Conservation (phyloP, 179 eudicot genomes). For the Silene coronaria region DNA sequence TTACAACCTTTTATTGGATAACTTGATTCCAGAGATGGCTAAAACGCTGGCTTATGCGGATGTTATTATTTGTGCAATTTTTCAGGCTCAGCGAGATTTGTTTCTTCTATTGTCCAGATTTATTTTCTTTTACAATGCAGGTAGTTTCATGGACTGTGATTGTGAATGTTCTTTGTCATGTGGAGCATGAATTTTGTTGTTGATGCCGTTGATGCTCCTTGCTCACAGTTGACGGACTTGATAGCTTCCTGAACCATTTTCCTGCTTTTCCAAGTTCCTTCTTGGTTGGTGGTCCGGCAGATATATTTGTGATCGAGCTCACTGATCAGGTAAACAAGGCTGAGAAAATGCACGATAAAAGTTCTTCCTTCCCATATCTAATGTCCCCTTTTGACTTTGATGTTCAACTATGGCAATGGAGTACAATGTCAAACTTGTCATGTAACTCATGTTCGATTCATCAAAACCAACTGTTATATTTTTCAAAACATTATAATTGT, state of each 20-base stretch:
- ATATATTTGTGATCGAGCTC: conserved; percentile 70
- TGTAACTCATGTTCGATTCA: neutral
- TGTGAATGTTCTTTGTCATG: conserved; percentile 3
- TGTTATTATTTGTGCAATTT: conserved; percentile 10
- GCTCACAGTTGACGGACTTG: conserved; percentile 58
- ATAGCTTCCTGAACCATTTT: conserved; percentile 55
- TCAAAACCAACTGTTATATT: neutral
- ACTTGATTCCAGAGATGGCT: neutral
- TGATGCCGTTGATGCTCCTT: conserved; percentile 18
- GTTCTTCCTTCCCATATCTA: neutral
- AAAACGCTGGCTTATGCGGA: neutral
- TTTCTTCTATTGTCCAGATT: conserved; percentile 83
- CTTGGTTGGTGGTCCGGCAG: conserved; percentile 79
- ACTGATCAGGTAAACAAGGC: conserved; percentile 63
- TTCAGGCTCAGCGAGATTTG: conserved; percentile 78
- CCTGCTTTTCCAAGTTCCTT: conserved; percentile 82
- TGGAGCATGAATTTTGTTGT: conserved; percentile 20
- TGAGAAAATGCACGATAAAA: neutral
- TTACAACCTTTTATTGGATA: neutral
- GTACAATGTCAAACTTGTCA: neutral
- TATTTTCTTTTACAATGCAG: conserved; percentile 66
- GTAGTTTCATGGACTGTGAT: conserved; percentile 29
- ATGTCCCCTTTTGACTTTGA: neutral
- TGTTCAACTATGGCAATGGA: neutral
- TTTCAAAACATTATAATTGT: neutral